phyloP scores from a whole-genome alignment of 257 asterid species.

The Jacaranda mimosifolia region DNA sequence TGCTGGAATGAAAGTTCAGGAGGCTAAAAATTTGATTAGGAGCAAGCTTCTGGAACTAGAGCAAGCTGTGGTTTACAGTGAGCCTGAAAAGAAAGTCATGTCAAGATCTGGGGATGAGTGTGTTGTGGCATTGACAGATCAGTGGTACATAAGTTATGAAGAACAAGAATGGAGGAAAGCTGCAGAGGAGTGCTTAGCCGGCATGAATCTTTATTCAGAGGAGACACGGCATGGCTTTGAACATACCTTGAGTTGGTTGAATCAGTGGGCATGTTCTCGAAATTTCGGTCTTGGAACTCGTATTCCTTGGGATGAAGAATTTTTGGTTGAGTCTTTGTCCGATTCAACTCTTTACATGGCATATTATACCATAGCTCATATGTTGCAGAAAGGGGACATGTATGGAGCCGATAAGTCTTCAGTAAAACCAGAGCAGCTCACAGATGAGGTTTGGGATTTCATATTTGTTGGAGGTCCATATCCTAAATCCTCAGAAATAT shows the following conservation, averaged over 20 bases:
- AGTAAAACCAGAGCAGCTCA: conserved; percentile 52
- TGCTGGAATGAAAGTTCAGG: conserved; percentile 65
- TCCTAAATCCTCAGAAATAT: conserved; percentile 51
- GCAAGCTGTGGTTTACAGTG: conserved; percentile 59
- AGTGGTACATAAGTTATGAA: conserved; percentile 67
- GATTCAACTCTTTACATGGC: conserved; percentile 76
- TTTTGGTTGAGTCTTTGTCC: conserved; percentile 64
- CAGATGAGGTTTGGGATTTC: conserved; percentile 68
- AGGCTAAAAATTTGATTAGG: conserved; percentile 59
- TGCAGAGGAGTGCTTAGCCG: conserved; percentile 64
- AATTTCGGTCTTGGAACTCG: conserved; percentile 71
- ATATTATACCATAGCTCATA: conserved; percentile 64
- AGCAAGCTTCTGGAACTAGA: conserved; percentile 52
- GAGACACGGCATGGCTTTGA: conserved; percentile 66
- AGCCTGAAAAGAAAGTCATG: conserved; percentile 70
- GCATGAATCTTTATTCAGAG: conserved; percentile 66
- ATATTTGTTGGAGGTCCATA: conserved; percentile 57
- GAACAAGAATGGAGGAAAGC: conserved; percentile 63
- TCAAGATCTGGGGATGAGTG: conserved; percentile 81
- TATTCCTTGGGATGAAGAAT: conserved; percentile 76
- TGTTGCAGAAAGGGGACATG: conserved; percentile 53
- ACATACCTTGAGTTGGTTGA: conserved; percentile 74
- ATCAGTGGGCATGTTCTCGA: conserved; percentile 74
- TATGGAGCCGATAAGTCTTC: too few relatives aligned
- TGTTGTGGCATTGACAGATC: conserved; percentile 75